Base-by-base conservation (phyloP, 441 rosid species). In the Francoa sonchifolia region DNA sequence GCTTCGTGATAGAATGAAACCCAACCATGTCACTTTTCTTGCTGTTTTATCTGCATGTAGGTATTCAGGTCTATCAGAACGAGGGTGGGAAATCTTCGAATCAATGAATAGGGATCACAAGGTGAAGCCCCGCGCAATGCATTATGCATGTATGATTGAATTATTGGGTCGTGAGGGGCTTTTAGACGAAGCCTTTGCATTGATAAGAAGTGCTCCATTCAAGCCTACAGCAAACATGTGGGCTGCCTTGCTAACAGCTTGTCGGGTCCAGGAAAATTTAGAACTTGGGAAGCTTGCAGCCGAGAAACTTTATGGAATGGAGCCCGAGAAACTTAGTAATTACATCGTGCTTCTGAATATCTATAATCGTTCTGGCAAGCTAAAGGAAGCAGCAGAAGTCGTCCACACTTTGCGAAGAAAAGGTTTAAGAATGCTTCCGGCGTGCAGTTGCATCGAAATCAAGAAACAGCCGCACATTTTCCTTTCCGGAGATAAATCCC, bases 41-140 rank as follows among this genome's bases (percentile, higher is more conserved):
- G 84, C 74, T 37, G 82, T 82, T 46, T 64, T 89, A 48, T 67
- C 86, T 35, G 98, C 89, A 18, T 85, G 98, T 59, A 69, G 89
- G 47, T 61, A 63, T 51, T 77, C 96, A 5, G 90, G 92, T 45
- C 52, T 85, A 55, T 79, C 59, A 7, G 78, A 73, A 41, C 47
- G 28, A 7, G 94, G 97, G 4, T 85, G 95, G 97, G 82, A 79
- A 19, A 63, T 88, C 52, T 88, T 76, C 39, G 65, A 57, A 32
- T 75, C 94, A 18, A 88, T 84, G 95, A 56, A 37, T 12, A 65
- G 66, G 41, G 85, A 65, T 43, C 68, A 72, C 47, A 79, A 71
- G 60, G 60, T 77, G 50, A 84, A 67, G 45, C 94, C 95, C 18
- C 82, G 95, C 15, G 75, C 95, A 1, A 89, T 89, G 98, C 95